Conservation (phyloP, 208 protist species). For the Porcisia hertigi region DNA sequence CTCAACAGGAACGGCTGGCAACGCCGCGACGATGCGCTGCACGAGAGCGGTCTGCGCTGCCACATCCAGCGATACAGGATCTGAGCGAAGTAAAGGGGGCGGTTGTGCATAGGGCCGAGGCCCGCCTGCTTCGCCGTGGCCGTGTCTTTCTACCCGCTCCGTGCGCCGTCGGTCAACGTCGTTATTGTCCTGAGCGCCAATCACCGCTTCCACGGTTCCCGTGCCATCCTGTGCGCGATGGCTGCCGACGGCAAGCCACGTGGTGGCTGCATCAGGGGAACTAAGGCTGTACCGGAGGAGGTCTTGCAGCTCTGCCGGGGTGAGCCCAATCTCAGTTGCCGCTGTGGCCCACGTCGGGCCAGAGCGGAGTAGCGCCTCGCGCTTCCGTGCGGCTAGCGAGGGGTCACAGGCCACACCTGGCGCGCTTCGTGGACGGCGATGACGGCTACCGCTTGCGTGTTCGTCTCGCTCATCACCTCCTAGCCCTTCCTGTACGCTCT, state of each 20-base stretch:
- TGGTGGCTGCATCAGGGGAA: constrained; percentile 8
- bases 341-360: constrained; percentile 19
- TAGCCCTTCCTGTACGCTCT: not conserved
- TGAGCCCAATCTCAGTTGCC: constrained; percentile 19
- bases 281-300: constrained; percentile 30
- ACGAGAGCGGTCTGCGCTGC: constrained; percentile 30
- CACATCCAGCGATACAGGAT: constrained; percentile 10
- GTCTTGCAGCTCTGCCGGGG: constrained; percentile 13
- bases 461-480: too few species aligned
- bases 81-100: not conserved
- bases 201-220: not conserved
- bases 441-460: not conserved
- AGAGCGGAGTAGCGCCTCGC: constrained; percentile 3
- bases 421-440: not conserved
- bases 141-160: not conserved
- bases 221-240: not conserved
- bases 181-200: not conserved
- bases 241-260: not conserved
- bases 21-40: constrained; percentile 21
- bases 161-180: not conserved
- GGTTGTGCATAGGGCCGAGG: not conserved
- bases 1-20: constrained; percentile 39
- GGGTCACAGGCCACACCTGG: not conserved
- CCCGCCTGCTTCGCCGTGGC: not conserved
- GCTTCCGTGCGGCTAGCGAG: not conserved